Evolutionary conservation across 2,329 filamentous ascomycete species (phyloP).

Genomic region (Akanthomyces dipterigenus): DNA sequence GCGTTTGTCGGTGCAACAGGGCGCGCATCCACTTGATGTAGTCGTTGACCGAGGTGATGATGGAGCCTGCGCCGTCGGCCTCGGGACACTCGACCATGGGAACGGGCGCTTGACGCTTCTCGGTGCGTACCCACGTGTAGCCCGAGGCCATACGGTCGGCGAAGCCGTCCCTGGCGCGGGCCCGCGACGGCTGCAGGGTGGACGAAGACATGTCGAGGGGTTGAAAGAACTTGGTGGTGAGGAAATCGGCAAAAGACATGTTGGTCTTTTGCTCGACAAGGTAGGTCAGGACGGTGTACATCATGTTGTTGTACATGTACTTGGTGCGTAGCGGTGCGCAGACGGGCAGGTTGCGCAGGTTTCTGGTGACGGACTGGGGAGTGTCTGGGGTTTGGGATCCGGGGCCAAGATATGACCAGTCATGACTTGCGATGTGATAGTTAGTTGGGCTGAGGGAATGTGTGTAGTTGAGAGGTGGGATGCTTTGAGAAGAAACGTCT

Average conservation of each 20-base stretch:
- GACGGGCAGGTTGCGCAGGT: conserved; percentile 21
- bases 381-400: conserved; percentile 16
- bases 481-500: too few relatives aligned
- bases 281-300: conserved; percentile 22
- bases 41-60: conserved; percentile 23
- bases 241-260: conserved; percentile 18
- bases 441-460: too few relatives aligned
- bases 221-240: conserved; percentile 18
- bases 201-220: conserved; percentile 22
- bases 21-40: conserved; percentile 24
- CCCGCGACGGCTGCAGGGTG: conserved; percentile 18
- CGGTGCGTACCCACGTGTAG: conserved; percentile 16
- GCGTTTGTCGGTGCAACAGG: conserved; percentile 19
- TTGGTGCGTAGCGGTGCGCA: conserved; percentile 18
- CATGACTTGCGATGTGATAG: conserved; percentile 13
- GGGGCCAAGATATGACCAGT: conserved; percentile 19
- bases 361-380: conserved; percentile 20
- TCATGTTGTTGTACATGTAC: conserved; percentile 23
- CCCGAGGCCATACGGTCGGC: conserved; percentile 17
- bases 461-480: too few relatives aligned
- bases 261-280: conserved; percentile 18
- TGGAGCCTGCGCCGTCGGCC: conserved; percentile 23
- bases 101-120: conserved; percentile 7
- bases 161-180: conserved; percentile 15
- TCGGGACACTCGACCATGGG: conserved; percentile 17